These are phyloP conservation scores for Phaffomyces thermotolerans DNA, from an alignment of 805 yeast species.

Conservation along the genomic window DNA sequence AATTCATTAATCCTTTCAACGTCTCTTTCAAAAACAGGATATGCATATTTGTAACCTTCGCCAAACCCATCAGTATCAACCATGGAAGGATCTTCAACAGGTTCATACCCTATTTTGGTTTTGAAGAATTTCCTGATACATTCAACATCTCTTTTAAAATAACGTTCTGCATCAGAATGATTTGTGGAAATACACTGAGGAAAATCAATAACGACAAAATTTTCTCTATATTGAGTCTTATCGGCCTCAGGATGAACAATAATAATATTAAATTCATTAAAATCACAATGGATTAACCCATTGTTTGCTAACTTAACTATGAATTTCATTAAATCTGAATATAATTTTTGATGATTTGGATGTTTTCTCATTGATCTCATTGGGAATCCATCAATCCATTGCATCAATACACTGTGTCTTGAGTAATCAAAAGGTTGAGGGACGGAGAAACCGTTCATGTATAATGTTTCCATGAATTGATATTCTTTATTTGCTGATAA, in stretches of 20 bases:
- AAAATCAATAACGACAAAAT: slow-evolving; percentile 91
- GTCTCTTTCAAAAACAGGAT: slow-evolving; percentile 76
- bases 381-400: slow-evolving; percentile 80
- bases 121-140: slow-evolving; percentile 81
- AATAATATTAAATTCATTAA: slow-evolving; percentile 93
- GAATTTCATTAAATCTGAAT: slow-evolving; percentile 81
- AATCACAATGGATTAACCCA: slow-evolving; percentile 96
- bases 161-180: slow-evolving; percentile 81
- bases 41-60: slow-evolving; percentile 67
- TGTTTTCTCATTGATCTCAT: slow-evolving; percentile 79
- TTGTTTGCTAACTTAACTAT: slow-evolving; percentile 75
- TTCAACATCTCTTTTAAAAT: slow-evolving; percentile 88
- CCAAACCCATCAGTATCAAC: slow-evolving; percentile 75
- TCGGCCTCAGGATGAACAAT: slow-evolving; percentile 52
- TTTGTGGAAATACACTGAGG: slow-evolving; percentile 96
- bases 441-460: slow-evolving; percentile 71
- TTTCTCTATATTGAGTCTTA: slow-evolving; percentile 44
- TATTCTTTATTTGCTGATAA: slow-evolving; percentile 91
- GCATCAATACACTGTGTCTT: slow-evolving; percentile 91
- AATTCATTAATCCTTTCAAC: slow-evolving; percentile 58
- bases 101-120: slow-evolving; percentile 67
- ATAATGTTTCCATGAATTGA: slow-evolving; percentile 74
- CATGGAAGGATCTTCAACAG: slow-evolving; percentile 62
- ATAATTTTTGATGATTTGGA: slow-evolving; percentile 59
- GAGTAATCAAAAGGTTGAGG: slow-evolving; percentile 87